A percentile compares a stretch with the other conserved stretches of the same genome.
Evolutionary conservation across 2,329 filamentous ascomycete species (phyloP).

Genomic region (Colletotrichum spinosum): DNA sequence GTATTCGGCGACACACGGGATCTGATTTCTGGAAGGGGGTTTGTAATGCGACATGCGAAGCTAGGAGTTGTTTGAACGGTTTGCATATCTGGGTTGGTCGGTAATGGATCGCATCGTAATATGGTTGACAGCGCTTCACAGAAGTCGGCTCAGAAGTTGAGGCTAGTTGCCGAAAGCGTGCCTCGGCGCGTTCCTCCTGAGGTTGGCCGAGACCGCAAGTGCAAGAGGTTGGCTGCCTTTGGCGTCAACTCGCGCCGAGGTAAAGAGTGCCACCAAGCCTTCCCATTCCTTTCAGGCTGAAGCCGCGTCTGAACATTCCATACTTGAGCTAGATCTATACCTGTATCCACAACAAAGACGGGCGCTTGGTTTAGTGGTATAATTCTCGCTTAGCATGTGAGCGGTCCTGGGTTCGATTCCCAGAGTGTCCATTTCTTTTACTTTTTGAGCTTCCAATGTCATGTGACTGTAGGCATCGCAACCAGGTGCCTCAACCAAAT

Average conservation of each 20-base stretch:
- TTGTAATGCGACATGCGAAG: neutral
- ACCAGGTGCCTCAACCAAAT: no score
- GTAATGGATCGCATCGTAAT: conserved; percentile 5
- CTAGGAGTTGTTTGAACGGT: neutral
- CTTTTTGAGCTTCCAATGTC: no score
- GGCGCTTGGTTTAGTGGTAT: conserved; percentile 22
- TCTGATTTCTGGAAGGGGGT: neutral
- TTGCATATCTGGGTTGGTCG: neutral
- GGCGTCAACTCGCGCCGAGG: no score
- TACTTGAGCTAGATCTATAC: neutral
- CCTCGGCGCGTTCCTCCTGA: neutral
- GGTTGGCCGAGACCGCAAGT: no score
- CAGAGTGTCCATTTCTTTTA: conserved; percentile 2
- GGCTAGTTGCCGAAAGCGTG: neutral
- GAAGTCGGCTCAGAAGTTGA: neutral
- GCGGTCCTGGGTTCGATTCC: conserved; percentile 7
- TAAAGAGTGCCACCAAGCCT: no score
- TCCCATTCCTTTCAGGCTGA: no score
- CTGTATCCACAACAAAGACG: accelerated
- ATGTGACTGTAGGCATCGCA: no score
- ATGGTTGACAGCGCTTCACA: neutral
- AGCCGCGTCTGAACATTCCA: neutral
- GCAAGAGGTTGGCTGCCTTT: no score
- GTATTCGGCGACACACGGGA: neutral
- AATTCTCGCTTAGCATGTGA: conserved; percentile 18